Evolutionary conservation across 169 alveolate species (phyloP).

Genomic region (Eimeria tenella): DNA sequence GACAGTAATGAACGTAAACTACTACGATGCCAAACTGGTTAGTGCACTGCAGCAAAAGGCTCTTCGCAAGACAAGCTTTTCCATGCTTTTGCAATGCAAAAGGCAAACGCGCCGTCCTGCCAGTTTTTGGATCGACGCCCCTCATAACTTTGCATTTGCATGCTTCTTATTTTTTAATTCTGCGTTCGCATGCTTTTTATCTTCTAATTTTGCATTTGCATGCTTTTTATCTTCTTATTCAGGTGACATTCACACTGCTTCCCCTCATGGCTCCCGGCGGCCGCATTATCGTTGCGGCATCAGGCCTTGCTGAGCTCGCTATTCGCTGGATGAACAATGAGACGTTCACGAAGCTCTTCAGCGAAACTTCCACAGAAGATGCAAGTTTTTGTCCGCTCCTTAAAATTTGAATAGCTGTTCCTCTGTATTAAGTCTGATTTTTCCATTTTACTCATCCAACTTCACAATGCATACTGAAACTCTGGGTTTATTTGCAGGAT

Average conservation of each 20-base stretch:
- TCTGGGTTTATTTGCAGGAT: constrained; percentile 15
- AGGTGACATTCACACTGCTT: not conserved
- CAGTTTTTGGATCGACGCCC: no score
- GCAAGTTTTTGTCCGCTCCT: not conserved
- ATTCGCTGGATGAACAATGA: constrained; percentile 50
- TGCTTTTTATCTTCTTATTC: not conserved
- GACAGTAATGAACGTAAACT: not conserved
- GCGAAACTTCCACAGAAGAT: not conserved
- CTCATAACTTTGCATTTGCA: not conserved
- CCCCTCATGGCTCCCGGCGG: constrained; percentile 56
- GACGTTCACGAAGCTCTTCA: not conserved
- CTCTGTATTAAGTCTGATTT: not conserved
- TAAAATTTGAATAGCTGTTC: no score
- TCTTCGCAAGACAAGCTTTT: no score
- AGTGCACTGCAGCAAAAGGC: not conserved
- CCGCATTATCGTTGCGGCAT: constrained; percentile 18
- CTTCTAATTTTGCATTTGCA: not conserved
- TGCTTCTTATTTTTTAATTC: not conserved
- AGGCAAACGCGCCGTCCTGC: no score
- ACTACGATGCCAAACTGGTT: not conserved
- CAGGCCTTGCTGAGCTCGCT: constrained; percentile 34
- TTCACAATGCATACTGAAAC: not conserved
- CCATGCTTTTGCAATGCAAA: no score
- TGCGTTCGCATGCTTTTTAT: not conserved
- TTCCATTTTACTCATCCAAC: not conserved